phyloP scores from a whole-genome alignment of 2,329 filamentous ascomycete species.

The Ascochyta koolunga region DNA sequence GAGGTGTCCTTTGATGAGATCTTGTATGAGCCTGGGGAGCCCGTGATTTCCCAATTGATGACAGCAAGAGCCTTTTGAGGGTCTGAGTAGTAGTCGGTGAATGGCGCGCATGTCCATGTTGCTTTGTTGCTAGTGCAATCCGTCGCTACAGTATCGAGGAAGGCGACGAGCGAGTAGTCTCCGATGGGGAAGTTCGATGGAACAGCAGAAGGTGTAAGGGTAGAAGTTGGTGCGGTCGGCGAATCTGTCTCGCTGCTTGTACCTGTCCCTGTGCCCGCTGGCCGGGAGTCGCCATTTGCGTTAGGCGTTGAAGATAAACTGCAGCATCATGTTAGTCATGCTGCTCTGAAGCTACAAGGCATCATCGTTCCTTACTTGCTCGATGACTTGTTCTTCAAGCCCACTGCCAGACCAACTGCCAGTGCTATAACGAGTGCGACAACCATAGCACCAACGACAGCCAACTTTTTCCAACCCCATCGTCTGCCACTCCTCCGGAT shows the following conservation, averaged over 20 bases:
- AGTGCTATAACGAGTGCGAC: conserved; percentile 47
- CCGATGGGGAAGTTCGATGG: conserved; percentile 63
- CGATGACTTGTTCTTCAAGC: conserved; percentile 47
- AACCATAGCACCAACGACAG: conserved; percentile 42
- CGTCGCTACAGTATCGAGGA: conserved; percentile 59
- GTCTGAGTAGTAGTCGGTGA: conserved; percentile 55
- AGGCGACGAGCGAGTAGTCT: conserved; percentile 66
- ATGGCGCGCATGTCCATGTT: conserved; percentile 69
- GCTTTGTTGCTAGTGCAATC: conserved; percentile 64
- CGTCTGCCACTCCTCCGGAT: conserved; percentile 20
- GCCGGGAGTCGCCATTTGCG: conserved; percentile 4
- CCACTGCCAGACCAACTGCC: conserved; percentile 49
- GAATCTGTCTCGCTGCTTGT: conserved; percentile 12
- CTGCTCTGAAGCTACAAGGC: accelerated
- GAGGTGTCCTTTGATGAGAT: conserved; percentile 60
- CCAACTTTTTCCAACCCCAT: conserved; percentile 50
- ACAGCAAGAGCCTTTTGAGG: conserved; percentile 53
- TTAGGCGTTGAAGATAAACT: conserved; percentile 7
- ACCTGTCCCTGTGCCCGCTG: conserved; percentile 9
- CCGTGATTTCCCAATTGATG: conserved; percentile 67
- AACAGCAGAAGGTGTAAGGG: conserved; percentile 22
- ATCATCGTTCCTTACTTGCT: conserved; percentile 24
- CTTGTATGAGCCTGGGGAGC: conserved; percentile 49
- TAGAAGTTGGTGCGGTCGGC: conserved; percentile 21
- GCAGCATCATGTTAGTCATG: conserved; percentile 11